phyloP scores from a whole-genome alignment of 2,329 filamentous ascomycete species.

The Fusarium annulatum region DNA sequence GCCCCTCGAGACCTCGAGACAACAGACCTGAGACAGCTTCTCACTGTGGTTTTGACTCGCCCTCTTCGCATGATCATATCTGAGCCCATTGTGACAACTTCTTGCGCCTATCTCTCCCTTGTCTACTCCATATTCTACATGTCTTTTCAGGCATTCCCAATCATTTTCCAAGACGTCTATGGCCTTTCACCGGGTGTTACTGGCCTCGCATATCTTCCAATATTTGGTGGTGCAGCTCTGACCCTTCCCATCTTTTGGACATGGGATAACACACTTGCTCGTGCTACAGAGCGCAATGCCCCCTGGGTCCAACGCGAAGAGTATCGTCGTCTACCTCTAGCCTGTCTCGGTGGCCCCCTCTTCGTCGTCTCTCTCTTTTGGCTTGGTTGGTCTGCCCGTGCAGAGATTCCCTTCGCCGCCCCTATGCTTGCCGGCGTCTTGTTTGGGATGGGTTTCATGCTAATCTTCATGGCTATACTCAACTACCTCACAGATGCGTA shows the following conservation, averaged over 20 bases:
- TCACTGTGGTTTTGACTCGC: constrained; percentile 76
- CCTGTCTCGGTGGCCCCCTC: constrained; percentile 75
- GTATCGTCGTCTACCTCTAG: constrained; percentile 76
- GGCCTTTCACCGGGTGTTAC: constrained; percentile 71
- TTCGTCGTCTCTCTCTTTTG: constrained; percentile 68
- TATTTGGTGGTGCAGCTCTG: constrained; percentile 71
- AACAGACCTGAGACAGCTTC: constrained; percentile 65
- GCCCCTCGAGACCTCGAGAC: constrained; percentile 73
- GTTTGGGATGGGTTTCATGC: constrained; percentile 70
- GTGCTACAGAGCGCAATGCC: constrained; percentile 60
- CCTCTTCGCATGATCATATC: constrained; percentile 78
- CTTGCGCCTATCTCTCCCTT: constrained; percentile 76
- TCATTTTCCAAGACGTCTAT: constrained; percentile 75
- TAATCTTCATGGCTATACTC: constrained; percentile 72
- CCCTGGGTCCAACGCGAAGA: constrained; percentile 72
- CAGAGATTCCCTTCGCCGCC: constrained; percentile 61
- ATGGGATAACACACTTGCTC: constrained; percentile 71
- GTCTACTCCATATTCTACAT: constrained; percentile 76
- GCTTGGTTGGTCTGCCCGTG: constrained; percentile 69
- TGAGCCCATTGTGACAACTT: constrained; percentile 79
- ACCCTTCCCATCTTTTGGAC: constrained; percentile 70
- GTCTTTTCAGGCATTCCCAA: constrained; percentile 80
- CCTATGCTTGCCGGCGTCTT: constrained; percentile 70
- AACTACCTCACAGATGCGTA: constrained; percentile 77
- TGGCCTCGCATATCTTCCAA: constrained; percentile 75